These are phyloP conservation scores for Cercospora citrullina DNA, from an alignment of 2,329 filamentous ascomycete genomes.

Conservation along the genomic window DNA sequence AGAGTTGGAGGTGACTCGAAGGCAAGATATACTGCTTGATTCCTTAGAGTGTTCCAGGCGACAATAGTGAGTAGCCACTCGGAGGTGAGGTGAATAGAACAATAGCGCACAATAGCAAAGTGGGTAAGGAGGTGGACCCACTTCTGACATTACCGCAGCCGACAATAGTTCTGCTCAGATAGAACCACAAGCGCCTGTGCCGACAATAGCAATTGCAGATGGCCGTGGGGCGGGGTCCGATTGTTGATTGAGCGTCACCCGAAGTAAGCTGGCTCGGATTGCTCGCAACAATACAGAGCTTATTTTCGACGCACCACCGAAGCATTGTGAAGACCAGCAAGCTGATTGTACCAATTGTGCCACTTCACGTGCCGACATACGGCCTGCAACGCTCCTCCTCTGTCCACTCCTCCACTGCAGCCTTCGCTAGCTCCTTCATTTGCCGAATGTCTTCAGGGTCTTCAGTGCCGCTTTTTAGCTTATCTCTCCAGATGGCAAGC, in stretches of 20 bases:
- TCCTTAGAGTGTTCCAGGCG: neutral
- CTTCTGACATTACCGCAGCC: neutral
- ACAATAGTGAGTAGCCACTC: neutral
- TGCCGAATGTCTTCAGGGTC: conserved; percentile 30
- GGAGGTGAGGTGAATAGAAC: neutral
- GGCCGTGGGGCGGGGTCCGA: neutral
- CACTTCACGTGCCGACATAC: conserved; percentile 18
- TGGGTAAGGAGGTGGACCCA: neutral
- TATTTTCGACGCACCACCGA: neutral
- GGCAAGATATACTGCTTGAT: neutral
- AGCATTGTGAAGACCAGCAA: neutral
- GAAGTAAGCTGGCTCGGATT: neutral
- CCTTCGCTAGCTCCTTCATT: conserved; percentile 33
- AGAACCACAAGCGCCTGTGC: neutral
- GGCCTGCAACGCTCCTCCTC: conserved; percentile 12
- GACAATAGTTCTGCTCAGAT: neutral
- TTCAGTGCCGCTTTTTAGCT: conserved; percentile 34
- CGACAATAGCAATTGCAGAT: neutral
- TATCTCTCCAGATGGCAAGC: conserved; percentile 34
- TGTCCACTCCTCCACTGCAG: conserved; percentile 26
- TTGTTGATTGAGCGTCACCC: neutral
- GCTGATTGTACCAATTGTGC: neutral
- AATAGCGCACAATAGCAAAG: neutral
- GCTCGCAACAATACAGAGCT: neutral
- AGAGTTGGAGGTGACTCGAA: neutral